These are phyloP conservation scores for Plasmodium billcollinsi DNA, from an alignment of 169 alveolate species.

Conservation along the genomic window DNA sequence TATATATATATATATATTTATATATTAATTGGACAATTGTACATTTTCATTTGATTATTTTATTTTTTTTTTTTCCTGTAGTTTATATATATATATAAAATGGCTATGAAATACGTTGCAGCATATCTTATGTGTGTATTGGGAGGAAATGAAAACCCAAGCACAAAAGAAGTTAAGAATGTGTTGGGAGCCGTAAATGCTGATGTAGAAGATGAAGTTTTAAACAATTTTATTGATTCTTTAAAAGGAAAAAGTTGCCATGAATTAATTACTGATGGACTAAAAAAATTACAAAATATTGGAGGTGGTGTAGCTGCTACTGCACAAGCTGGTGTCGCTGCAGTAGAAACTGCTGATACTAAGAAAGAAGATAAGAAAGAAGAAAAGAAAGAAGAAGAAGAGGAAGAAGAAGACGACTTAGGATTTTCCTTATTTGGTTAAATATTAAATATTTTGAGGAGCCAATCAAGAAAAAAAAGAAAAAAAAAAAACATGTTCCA, in stretches of 20 bases:
- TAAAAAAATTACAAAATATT: slow-evolving; percentile 82
- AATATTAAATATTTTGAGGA: not conserved
- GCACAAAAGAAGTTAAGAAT: slow-evolving; percentile 81
- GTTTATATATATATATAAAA: slow-evolving; percentile 11
- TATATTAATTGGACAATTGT: not conserved
- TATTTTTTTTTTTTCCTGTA: not conserved
- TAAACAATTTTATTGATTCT: slow-evolving; percentile 78
- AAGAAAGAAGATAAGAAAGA: slow-evolving; percentile 83
- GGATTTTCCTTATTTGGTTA: slow-evolving; percentile 88
- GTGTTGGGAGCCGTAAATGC: slow-evolving; percentile 85
- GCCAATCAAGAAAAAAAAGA: too few relatives aligned
- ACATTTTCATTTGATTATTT: not conserved
- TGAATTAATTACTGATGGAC: slow-evolving; percentile 85
- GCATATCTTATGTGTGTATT: slow-evolving; percentile 85
- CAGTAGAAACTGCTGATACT: slow-evolving; percentile 76
- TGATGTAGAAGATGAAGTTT: slow-evolving; percentile 84
- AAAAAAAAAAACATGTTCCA: not conserved
- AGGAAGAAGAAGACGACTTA: slow-evolving; percentile 88
- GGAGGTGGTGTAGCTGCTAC: slow-evolving; percentile 83
- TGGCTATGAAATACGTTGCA: slow-evolving; percentile 88
- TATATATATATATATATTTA: too few relatives aligned
- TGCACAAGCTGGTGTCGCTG: slow-evolving; percentile 81
- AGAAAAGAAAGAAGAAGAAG: slow-evolving; percentile 85
- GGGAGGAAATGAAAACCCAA: slow-evolving; percentile 86
- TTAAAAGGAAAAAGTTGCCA: slow-evolving; percentile 82